Conservation (phyloP, 2,329 filamentous ascomycete genomes). For the Trichophyton schoenleinii region DNA sequence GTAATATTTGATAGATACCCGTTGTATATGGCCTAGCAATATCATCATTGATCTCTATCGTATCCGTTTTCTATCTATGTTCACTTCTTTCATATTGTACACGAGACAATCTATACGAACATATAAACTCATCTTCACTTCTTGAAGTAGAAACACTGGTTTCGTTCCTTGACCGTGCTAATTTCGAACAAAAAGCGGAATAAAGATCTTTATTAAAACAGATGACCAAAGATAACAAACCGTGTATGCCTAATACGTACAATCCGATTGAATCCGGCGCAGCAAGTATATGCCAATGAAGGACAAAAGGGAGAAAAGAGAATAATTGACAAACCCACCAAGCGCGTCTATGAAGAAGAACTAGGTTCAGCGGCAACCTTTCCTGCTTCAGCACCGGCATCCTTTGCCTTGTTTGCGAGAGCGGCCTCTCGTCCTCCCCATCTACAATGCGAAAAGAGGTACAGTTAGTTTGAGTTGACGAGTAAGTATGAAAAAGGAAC, state of each 20-base stretch:
- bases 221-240: constrained; percentile 1
- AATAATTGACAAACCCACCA: background rate
- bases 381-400: constrained; percentile 19
- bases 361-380: constrained; percentile 19
- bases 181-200: constrained; percentile 4
- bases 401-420: constrained; percentile 22
- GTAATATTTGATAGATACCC: background rate
- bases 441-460: constrained; percentile 15
- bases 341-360: background rate
- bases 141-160: background rate
- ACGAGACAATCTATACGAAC: background rate
- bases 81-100: background rate
- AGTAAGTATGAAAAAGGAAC: background rate
- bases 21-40: background rate
- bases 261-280: background rate
- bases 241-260: constrained; percentile 4
- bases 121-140: background rate
- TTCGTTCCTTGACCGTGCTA: background rate
- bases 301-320: constrained; percentile 2
- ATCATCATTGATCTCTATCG: background rate
- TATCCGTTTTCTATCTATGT: background rate
- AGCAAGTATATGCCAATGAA: constrained; percentile 1
- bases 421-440: constrained; percentile 32
- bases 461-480: background rate
- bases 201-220: constrained; percentile 9